Percentiles rank a stretch among this genome's conserved stretches.
Evolutionary conservation across 768 basidiomycete species (phyloP).

Genomic region (Roridomyces roridus): DNA sequence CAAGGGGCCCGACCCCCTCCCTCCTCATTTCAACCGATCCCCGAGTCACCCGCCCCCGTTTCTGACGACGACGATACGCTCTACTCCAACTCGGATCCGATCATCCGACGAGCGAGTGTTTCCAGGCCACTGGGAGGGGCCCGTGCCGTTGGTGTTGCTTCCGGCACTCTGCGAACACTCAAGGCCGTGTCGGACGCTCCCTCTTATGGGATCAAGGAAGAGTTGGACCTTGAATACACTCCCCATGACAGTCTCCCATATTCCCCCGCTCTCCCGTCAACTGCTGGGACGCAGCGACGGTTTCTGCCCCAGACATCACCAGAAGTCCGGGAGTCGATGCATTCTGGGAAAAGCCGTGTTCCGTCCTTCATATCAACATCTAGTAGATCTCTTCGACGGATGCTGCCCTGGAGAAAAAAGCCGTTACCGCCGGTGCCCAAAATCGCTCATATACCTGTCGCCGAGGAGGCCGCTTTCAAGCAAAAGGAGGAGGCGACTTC

Average conservation of each 20-base stretch:
- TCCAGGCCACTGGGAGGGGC: slow-evolving; percentile 23
- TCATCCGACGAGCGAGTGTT: slow-evolving; percentile 33
- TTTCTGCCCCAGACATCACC: slow-evolving; percentile 23
- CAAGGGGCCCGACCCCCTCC: slow-evolving; percentile 39
- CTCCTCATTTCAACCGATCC: slow-evolving; percentile 41
- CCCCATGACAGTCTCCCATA: slow-evolving; percentile 24
- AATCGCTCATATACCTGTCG: slow-evolving; percentile 52
- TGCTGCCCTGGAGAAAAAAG: slow-evolving; percentile 54
- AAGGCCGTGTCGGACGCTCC: slow-evolving; percentile 24
- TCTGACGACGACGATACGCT: slow-evolving; percentile 49
- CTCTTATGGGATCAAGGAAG: slow-evolving; percentile 23
- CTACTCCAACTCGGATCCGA: slow-evolving; percentile 36
- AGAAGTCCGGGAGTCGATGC: slow-evolving; percentile 43
- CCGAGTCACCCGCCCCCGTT: slow-evolving; percentile 28
- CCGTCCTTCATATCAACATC: slow-evolving; percentile 61
- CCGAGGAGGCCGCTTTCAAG: slow-evolving; percentile 46
- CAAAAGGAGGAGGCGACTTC: slow-evolving; percentile 53
- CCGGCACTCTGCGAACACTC: slow-evolving; percentile 36
- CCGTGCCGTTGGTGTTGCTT: slow-evolving; percentile 40
- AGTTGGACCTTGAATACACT: slow-evolving; percentile 21
- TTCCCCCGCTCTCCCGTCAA: slow-evolving; percentile 32
- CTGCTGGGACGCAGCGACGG: slow-evolving; percentile 24
- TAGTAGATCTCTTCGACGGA: slow-evolving; percentile 41
- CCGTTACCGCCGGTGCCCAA: slow-evolving; percentile 66
- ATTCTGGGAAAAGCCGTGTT: slow-evolving; percentile 53